These are phyloP conservation scores for Aspergillus neoniger DNA, from an alignment of 2,329 filamentous ascomycete genomes.

Conservation along the genomic window DNA sequence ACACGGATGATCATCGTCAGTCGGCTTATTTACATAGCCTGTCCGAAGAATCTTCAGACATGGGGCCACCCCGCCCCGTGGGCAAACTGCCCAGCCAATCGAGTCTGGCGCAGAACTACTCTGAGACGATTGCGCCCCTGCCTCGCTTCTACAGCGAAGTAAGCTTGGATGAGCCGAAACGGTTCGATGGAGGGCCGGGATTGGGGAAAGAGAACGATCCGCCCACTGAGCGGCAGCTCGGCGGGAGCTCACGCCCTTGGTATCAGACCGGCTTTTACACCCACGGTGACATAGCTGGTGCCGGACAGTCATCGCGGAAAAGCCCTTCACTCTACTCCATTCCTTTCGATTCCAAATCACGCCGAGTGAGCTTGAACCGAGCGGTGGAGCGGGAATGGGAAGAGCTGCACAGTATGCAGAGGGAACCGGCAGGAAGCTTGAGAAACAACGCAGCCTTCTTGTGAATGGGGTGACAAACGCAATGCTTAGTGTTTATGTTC, in stretches of 20 bases:
- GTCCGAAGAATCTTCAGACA: slow-evolving; percentile 27
- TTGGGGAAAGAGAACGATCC: slow-evolving; percentile 20
- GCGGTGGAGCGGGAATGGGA: slow-evolving; percentile 22
- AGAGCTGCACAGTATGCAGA: slow-evolving; percentile 20
- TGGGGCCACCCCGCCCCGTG: slow-evolving; percentile 24
- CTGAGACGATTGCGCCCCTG: slow-evolving; percentile 38
- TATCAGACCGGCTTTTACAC: slow-evolving; percentile 22
- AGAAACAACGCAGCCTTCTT: slow-evolving; percentile 35
- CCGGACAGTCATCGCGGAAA: slow-evolving; percentile 12
- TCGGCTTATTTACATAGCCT: slow-evolving; percentile 34
- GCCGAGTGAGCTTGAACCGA: slow-evolving; percentile 26
- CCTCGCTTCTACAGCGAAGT: slow-evolving; percentile 41
- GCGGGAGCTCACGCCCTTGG: slow-evolving; percentile 25
- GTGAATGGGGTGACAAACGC: slow-evolving; percentile 10
- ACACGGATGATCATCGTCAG: slow-evolving; percentile 37
- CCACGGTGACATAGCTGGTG: slow-evolving; percentile 10
- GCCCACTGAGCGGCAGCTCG: slow-evolving; percentile 22
- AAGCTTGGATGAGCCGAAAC: slow-evolving; percentile 32
- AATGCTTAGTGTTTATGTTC: neutral
- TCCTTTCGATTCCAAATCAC: slow-evolving; percentile 18
- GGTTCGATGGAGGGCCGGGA: slow-evolving; percentile 24
- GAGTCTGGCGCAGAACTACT: slow-evolving; percentile 42
- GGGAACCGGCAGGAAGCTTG: slow-evolving; percentile 27
- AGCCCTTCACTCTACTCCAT: slow-evolving; percentile 23
- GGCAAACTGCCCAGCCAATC: slow-evolving; percentile 34